phyloP scores from a whole-genome alignment of 495 filamentous ascomycete genomes.

The Bacidia rubella region DNA sequence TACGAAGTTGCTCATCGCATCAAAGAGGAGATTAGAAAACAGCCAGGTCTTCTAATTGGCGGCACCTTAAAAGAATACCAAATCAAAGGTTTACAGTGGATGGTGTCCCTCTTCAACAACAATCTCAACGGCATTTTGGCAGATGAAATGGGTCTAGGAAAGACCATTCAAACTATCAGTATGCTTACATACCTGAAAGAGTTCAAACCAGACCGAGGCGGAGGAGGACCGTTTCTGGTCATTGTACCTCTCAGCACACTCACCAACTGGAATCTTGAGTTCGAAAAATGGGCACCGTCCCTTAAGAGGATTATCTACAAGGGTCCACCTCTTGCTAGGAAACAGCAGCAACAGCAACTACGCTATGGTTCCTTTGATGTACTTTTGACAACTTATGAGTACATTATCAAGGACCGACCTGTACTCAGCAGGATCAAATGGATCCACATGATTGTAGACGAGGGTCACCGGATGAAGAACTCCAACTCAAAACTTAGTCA shows the following conservation, averaged over 20 bases:
- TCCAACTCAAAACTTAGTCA: conserved; percentile 90
- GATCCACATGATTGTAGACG: conserved; percentile 99
- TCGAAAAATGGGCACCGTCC: conserved; percentile 95
- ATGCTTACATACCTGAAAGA: conserved; percentile 94
- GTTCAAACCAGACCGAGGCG: conserved; percentile 58
- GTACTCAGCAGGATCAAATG: conserved; percentile 94
- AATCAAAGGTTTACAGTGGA: conserved; percentile 96
- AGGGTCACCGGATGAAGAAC: conserved; percentile 99
- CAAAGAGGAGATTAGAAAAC: conserved; percentile 73
- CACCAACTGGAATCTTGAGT: conserved; percentile 97
- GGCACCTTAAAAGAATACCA: conserved; percentile 95
- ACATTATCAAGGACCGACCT: conserved; percentile 97
- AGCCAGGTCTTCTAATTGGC: conserved; percentile 76
- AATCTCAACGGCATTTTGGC: conserved; percentile 97
- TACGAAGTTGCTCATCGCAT: conserved; percentile 94
- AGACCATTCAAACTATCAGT: conserved; percentile 98
- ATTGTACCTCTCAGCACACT: conserved; percentile 93
- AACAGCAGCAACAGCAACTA: conserved; percentile 84
- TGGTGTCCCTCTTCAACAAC: conserved; percentile 99
- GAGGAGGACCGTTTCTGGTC: conserved; percentile 79
- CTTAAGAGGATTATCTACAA: conserved; percentile 88
- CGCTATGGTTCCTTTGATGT: conserved; percentile 94
- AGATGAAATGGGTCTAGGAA: conserved; percentile 99
- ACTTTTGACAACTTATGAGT: conserved; percentile 92
- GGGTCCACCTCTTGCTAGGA: conserved; percentile 77